Conservation (phyloP, 768 basidiomycete genomes). For the Mycena filopes region DNA sequence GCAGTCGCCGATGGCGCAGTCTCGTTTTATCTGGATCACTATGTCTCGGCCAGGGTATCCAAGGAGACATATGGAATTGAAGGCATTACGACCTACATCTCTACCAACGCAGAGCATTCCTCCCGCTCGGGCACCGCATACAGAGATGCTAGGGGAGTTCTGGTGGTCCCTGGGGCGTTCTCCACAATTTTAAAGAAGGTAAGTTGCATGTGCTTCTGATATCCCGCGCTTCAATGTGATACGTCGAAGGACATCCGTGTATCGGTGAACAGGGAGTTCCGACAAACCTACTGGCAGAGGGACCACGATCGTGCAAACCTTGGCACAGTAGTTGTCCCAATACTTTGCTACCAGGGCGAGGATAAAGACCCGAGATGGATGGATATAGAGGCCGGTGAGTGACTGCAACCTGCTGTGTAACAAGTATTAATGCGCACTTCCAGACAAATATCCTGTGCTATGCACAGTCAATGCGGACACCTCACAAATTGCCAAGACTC, state of each 20-base stretch:
- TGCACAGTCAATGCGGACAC: conserved; percentile 32
- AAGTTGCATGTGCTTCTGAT: no score
- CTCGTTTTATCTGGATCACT: conserved; percentile 20
- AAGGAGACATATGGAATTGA: conserved; percentile 18
- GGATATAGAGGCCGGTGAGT: not conserved
- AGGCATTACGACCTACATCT: conserved; percentile 1
- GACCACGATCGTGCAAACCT: not conserved
- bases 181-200: conserved; percentile 42
- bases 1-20: conserved; percentile 26
- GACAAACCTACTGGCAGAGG: not conserved
- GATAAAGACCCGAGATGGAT: not conserved
- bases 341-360: not conserved
- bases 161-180: conserved; percentile 33
- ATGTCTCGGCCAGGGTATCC: conserved; percentile 18
- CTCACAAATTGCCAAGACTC: conserved; percentile 14
- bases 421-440: conserved; percentile 23
- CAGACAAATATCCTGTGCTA: conserved; percentile 26
- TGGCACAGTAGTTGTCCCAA: not conserved
- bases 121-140: conserved; percentile 1
- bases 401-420: conserved; percentile 34
- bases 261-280: not conserved
- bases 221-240: no score
- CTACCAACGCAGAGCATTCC: conserved; percentile 30
- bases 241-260: not conserved
- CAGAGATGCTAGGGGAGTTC: conserved; percentile 19